These are phyloP conservation scores for Dendrostoma leiphaemia DNA, from an alignment of 2,329 filamentous ascomycete species.

Conservation along the genomic window DNA sequence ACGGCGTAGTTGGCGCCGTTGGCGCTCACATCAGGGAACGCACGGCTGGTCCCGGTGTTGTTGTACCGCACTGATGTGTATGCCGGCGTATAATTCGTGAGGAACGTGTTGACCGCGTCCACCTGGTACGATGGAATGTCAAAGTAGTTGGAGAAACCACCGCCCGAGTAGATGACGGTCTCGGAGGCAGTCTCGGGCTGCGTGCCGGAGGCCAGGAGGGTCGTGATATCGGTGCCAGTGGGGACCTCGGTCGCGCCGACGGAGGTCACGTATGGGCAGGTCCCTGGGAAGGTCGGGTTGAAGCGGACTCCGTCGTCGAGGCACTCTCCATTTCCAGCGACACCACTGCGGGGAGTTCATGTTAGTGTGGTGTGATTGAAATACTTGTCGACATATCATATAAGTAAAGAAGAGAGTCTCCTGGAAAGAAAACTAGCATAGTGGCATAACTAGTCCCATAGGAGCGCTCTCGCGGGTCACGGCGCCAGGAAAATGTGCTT, in stretches of 20 bases:
- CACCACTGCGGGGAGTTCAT: too few relatives aligned
- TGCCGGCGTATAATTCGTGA: slow-evolving; percentile 12
- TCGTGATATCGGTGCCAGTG: slow-evolving; percentile 14
- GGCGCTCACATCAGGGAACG: slow-evolving; percentile 16
- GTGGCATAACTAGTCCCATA: too few relatives aligned
- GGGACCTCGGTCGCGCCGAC: slow-evolving; percentile 32
- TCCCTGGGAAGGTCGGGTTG: slow-evolving; percentile 39
- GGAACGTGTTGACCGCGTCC: slow-evolving; percentile 12
- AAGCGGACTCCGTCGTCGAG: slow-evolving; percentile 36
- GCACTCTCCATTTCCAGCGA: slow-evolving; percentile 31
- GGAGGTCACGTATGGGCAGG: slow-evolving; percentile 45
- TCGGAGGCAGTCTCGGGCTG: slow-evolving; percentile 16
- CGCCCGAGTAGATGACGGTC: slow-evolving; percentile 17
- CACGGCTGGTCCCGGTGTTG: slow-evolving; percentile 14
- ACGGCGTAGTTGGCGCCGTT: slow-evolving; percentile 17
- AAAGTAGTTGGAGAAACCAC: slow-evolving; percentile 18
- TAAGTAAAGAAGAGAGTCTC: too few relatives aligned
- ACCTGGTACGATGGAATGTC: slow-evolving; percentile 15
- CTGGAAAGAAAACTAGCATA: too few relatives aligned
- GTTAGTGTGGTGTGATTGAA: too few relatives aligned
- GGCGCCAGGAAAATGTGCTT: too few relatives aligned
- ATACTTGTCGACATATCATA: too few relatives aligned
- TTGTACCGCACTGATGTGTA: slow-evolving; percentile 15
- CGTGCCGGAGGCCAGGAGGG: slow-evolving; percentile 8
- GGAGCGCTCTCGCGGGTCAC: too few relatives aligned